phyloP scores from a whole-genome alignment of 2,329 filamentous ascomycete species.

The Scorias spongiosa region DNA sequence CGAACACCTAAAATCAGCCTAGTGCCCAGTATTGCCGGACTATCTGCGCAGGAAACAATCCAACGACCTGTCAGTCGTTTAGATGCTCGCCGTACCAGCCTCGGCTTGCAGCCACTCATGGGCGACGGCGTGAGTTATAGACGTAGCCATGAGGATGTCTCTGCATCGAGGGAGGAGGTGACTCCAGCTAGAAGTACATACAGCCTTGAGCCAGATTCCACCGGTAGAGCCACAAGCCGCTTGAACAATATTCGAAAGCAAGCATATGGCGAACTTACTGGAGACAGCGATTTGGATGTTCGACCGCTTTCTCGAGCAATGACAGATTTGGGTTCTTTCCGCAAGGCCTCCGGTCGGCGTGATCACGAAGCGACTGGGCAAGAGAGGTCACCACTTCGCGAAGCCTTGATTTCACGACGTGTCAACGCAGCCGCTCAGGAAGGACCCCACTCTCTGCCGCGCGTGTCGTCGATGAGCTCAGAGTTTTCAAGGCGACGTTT shows the following conservation, averaged over 20 bases:
- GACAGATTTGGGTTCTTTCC: conserved; percentile 27
- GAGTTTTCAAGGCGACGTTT: conserved; percentile 6
- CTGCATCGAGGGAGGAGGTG: conserved; percentile 13
- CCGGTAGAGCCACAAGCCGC: conserved; percentile 16
- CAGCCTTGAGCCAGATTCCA: conserved; percentile 4
- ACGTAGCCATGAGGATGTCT: conserved; percentile 14
- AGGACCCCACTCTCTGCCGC: conserved; percentile 4
- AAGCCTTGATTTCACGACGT: conserved; percentile 3
- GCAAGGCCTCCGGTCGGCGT: conserved; percentile 7
- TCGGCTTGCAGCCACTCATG: conserved; percentile 9
- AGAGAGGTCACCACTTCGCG: conserved; percentile 4
- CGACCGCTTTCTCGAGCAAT: conserved; percentile 33
- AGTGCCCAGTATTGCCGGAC: conserved; percentile 5
- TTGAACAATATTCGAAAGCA: conserved; percentile 21
- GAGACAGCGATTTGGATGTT: conserved; percentile 22
- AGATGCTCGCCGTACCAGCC: conserved; percentile 28
- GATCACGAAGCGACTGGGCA: conserved; percentile 2
- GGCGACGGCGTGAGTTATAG: conserved; percentile 15
- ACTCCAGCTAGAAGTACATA: conserved; percentile 9
- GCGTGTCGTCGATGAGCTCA: conserved; percentile 7
- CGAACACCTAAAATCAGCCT: conserved; percentile 5
- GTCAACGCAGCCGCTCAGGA: conserved; percentile 4
- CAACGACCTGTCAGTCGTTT: conserved; percentile 26
- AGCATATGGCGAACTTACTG: conserved; percentile 15
- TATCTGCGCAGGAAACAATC: conserved; percentile 21